Percentiles rank a stretch among this genome's conserved stretches.
Evolutionary conservation across 2,329 filamentous ascomycete species (phyloP).

Genomic region (Xylaria hypoxylon): DNA sequence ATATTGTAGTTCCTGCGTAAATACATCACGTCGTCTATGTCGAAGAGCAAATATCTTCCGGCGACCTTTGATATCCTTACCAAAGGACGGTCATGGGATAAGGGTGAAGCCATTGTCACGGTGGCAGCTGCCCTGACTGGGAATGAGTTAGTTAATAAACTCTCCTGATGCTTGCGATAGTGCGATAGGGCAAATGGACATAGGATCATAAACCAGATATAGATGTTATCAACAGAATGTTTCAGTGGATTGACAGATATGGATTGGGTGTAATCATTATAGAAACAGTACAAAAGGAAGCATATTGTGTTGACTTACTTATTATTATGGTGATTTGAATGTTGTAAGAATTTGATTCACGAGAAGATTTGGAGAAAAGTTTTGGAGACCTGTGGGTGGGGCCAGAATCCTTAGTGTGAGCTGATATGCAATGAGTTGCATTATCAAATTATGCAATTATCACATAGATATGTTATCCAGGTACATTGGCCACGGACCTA

Average conservation of each 20-base stretch:
- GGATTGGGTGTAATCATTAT: conserved; percentile 72
- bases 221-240: conserved; percentile 62
- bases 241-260: conserved; percentile 90
- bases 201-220: conserved; percentile 57
- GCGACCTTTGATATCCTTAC: conserved; percentile 85
- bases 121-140: conserved; percentile 26
- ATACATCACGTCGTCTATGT: conserved; percentile 80
- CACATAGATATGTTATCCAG: background rate
- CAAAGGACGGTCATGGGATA: conserved; percentile 46
- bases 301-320: conserved; percentile 44
- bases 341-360: conserved; percentile 32
- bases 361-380: conserved; percentile 38
- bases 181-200: conserved; percentile 47
- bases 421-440: conserved; percentile 6
- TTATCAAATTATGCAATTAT: conserved; percentile 19
- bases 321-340: conserved; percentile 36
- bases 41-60: conserved; percentile 89
- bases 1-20: conserved; percentile 85
- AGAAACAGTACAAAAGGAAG: conserved; percentile 14
- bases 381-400: conserved; percentile 34
- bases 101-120: conserved; percentile 39
- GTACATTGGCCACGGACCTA: background rate
- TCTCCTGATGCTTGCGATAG: conserved; percentile 30
- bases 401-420: background rate
- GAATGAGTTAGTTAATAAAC: conserved; percentile 38